These are phyloP conservation scores for Cucurbita argyrosperma DNA, from an alignment of 306 rosid genomes.

Conservation along the genomic window DNA sequence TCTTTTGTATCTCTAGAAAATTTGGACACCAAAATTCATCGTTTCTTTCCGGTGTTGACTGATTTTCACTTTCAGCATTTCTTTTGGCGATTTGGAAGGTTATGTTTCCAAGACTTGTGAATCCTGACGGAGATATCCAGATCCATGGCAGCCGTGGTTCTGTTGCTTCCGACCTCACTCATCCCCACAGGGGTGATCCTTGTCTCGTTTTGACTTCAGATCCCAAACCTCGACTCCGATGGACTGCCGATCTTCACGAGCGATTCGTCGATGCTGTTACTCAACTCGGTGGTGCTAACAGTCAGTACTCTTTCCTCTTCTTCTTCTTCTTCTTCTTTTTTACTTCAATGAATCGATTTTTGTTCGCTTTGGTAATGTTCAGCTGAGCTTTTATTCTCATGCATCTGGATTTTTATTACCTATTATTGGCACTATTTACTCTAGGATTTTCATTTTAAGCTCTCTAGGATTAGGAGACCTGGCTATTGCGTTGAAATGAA, in stretches of 20 bases:
- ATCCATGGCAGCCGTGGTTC: constrained; percentile 10
- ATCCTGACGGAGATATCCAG: constrained; percentile 50
- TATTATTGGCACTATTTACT: not conserved
- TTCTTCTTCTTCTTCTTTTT: not conserved
- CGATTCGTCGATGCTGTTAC: constrained; percentile 91
- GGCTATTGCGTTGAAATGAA: not conserved
- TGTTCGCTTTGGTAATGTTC: not conserved
- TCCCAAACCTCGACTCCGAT: constrained; percentile 98
- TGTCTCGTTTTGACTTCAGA: constrained; percentile 88
- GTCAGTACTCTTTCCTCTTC: constrained; percentile 14
- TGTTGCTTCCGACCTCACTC: constrained; percentile 18
- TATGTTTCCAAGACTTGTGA: constrained; percentile 70
- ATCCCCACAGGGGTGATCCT: constrained; percentile 55
- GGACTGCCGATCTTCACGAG: constrained; percentile 96
- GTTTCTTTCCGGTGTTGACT: not conserved
- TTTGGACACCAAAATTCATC: not conserved
- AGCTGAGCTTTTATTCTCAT: not conserved
- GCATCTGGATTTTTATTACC: not conserved
- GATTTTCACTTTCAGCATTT: not conserved
- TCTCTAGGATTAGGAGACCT: not conserved
- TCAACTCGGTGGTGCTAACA: constrained; percentile 86
- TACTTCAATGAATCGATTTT: not conserved
- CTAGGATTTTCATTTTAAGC: not conserved
- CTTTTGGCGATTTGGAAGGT: not conserved
- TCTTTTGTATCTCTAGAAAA: not conserved